Evolutionary conservation across 352 stramenopile species (phyloP), one percentile per base, ranked within the genome.

Genomic region (Phytophthora palmivora): DNA sequence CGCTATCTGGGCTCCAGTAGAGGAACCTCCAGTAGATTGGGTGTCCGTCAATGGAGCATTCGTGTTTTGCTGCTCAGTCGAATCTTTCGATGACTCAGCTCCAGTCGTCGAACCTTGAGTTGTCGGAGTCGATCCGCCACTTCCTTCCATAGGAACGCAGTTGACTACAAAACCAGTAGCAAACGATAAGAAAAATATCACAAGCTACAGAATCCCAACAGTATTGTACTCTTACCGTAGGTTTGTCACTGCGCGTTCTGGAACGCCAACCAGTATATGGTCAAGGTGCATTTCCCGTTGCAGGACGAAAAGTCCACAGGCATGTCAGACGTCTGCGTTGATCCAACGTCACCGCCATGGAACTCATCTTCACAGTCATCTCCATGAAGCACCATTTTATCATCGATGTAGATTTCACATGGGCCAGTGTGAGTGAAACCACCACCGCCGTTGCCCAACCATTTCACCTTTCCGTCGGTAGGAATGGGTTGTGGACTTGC

Each of bases 191-290:
- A n/a, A n/a, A n/a, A n/a, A n/a, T n/a, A n/a, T n/a, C n/a, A n/a
- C n/a, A n/a, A n/a, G n/a, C n/a, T n/a, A n/a, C n/a, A n/a, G n/a
- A n/a, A n/a, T n/a, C n/a, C n/a, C n/a, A n/a, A n/a, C n/a, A n/a
- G n/a, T n/a, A n/a, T n/a, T n/a, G n/a, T n/a, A n/a, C n/a, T n/a
- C n/a, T n/a, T n/a, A n/a, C n/a, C n/a, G 60, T 82, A 86, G 21
- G 65, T 57, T 34, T 84, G 77, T 62, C 68, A 86, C 53, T 62
- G 56, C 11, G 6, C 42, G 11, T 74, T 69, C 44, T 86, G 71
- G 34, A 86, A 71, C 1, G 14, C 71, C 19, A 85, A 50, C 76
- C 76, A 85, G 67, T 79, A 85, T 47, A 82, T 81, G 0, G 67
- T 55, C 18, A 85, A 39, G 24, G 62, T 66, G 69, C 70, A 85